phyloP scores from a whole-genome alignment of 768 basidiomycete species.

The Tulasnella sp. region DNA sequence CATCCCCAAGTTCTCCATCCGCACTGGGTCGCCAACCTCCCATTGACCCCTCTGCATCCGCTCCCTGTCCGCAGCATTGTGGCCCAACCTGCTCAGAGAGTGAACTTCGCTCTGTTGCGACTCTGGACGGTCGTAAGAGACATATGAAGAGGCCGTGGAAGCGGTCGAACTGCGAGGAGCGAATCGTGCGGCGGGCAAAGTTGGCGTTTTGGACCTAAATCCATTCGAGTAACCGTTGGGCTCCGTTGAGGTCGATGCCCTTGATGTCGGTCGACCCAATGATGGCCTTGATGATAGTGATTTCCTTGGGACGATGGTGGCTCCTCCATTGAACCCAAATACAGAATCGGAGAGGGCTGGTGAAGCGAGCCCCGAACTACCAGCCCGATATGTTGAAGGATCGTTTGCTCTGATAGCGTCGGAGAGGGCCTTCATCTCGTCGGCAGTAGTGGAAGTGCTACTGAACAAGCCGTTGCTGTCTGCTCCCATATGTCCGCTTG shows the following conservation, averaged over 20 bases:
- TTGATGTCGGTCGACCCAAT: background rate
- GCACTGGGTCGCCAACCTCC: constrained; percentile 71
- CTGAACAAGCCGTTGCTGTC: constrained; percentile 39
- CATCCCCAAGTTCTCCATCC: constrained; percentile 80
- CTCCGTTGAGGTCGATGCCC: constrained; percentile 14
- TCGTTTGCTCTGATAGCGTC: constrained; percentile 78
- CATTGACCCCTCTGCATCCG: constrained; percentile 17
- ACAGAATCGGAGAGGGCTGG: constrained; percentile 32
- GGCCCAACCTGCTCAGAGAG: constrained; percentile 22
- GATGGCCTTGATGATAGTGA: constrained; percentile 6
- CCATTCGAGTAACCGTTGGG: constrained; percentile 1
- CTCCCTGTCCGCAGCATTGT: background rate
- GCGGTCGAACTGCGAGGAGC: constrained; percentile 11
- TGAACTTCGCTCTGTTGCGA: constrained; percentile 14
- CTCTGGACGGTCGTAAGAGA: constrained; percentile 11
- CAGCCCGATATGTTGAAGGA: constrained; percentile 58
- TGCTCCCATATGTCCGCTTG: background rate
- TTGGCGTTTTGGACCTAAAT: constrained; percentile 45
- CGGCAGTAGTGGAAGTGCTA: constrained; percentile 32
- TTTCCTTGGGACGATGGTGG: constrained; percentile 2
- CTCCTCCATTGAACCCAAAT: constrained; percentile 44
- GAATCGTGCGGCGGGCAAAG: constrained; percentile 17
- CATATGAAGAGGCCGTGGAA: constrained; percentile 12
- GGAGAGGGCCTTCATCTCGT: constrained; percentile 63
- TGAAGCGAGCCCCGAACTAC: constrained; percentile 25